Evolutionary conservation across 2,329 filamentous ascomycete genomes (phyloP).

Genomic region (Ascochyta pisi): DNA sequence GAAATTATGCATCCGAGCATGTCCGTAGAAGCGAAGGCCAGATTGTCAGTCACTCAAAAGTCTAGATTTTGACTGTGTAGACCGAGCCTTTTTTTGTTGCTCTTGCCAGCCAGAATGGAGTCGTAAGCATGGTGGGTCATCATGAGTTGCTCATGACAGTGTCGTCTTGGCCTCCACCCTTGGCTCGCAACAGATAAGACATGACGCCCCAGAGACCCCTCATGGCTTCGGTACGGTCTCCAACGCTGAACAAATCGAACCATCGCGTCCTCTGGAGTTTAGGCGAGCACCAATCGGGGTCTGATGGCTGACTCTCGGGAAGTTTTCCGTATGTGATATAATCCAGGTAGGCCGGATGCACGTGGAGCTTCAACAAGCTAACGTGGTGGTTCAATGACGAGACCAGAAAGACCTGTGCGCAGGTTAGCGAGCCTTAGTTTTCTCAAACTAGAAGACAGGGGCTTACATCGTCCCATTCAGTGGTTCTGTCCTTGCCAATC

Average conservation of each 20-base stretch:
- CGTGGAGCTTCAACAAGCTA: slow-evolving; percentile 63
- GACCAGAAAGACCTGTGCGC: slow-evolving; percentile 63
- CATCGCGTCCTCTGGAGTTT: slow-evolving; percentile 63
- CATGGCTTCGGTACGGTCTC: slow-evolving; percentile 63
- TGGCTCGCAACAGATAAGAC: slow-evolving; percentile 56
- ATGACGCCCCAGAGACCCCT: slow-evolving; percentile 65
- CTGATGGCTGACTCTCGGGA: slow-evolving; percentile 30
- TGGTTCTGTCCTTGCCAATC: slow-evolving; percentile 59
- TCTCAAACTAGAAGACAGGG: slow-evolving; percentile 5
- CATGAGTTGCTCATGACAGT: slow-evolving; percentile 3
- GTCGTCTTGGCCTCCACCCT: slow-evolving; percentile 12
- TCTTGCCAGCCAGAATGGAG: background rate
- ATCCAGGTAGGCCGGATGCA: slow-evolving; percentile 64
- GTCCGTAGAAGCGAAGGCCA: background rate
- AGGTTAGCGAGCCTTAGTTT: background rate
- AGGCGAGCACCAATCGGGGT: slow-evolving; percentile 58
- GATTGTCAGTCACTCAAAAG: background rate
- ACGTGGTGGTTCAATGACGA: slow-evolving; percentile 70
- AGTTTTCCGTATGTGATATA: slow-evolving; percentile 57
- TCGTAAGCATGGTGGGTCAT: background rate
- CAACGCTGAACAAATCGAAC: slow-evolving; percentile 63
- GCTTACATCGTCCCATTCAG: slow-evolving; percentile 62
- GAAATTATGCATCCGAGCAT: background rate
- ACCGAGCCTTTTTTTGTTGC: background rate
- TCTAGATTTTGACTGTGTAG: background rate